Conservation (phyloP, 2,329 filamentous ascomycete species). For the Emericellopsis atlantica region DNA sequence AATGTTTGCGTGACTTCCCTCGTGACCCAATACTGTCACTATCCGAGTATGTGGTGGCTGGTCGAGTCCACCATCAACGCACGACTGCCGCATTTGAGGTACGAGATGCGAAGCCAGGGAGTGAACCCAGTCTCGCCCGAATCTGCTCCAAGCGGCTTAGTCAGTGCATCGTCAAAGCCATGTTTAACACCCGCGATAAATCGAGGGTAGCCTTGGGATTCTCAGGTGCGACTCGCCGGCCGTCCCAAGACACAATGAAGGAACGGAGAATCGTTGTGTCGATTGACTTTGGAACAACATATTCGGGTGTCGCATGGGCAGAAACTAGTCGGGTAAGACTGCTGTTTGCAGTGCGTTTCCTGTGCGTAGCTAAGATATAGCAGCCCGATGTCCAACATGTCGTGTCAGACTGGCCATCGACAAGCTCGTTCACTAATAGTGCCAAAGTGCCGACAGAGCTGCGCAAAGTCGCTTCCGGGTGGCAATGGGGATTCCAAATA, state of each 20-base stretch:
- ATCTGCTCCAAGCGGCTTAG: too few relatives aligned
- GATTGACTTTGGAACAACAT: constrained; percentile 43
- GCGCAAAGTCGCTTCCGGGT: constrained; percentile 23
- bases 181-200: too few relatives aligned
- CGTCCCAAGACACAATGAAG: neutral
- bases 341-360: neutral
- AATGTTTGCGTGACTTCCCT: neutral
- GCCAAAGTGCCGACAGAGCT: constrained; percentile 37
- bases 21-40: neutral
- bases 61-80: too few relatives aligned
- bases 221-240: constrained; percentile 8
- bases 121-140: too few relatives aligned
- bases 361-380: constrained; percentile 10
- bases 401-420: constrained; percentile 30
- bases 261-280: constrained; percentile 33
- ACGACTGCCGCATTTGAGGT: neutral
- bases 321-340: constrained; percentile 23
- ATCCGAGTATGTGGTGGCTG: too few relatives aligned
- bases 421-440: constrained; percentile 16
- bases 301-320: constrained; percentile 36
- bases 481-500: constrained; percentile 38
- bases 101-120: neutral
- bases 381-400: constrained; percentile 25
- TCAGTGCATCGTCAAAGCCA: too few relatives aligned
- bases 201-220: too few relatives aligned